A percentile compares a stretch with the other conserved stretches of the same genome.
Evolutionary conservation across 169 alveolate genomes (phyloP).

Genomic region (Plasmodium cynomolgi): DNA sequence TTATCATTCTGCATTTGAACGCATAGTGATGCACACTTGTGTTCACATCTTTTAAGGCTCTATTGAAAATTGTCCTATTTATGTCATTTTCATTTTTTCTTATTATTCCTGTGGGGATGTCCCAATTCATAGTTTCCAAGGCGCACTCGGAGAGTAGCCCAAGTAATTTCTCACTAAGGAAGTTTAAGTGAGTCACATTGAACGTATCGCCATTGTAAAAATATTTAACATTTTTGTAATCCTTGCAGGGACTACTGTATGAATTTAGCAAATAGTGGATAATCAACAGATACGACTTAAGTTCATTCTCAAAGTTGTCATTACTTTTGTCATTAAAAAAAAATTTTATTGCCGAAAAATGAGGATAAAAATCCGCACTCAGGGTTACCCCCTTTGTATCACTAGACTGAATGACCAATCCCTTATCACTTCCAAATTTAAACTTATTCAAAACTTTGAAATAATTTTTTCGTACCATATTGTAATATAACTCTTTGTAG

Average conservation of each 20-base stretch:
- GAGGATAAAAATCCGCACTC: slow-evolving; percentile 42
- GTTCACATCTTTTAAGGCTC: neutral
- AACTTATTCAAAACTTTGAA: slow-evolving; percentile 33
- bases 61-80: slow-evolving; percentile 19
- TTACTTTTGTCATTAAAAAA: slow-evolving; percentile 24
- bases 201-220: slow-evolving; percentile 47
- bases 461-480: slow-evolving; percentile 9
- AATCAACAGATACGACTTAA: slow-evolving; percentile 32
- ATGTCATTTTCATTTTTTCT: slow-evolving; percentile 25
- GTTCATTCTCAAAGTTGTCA: slow-evolving; percentile 27
- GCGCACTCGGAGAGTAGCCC: slow-evolving; percentile 41
- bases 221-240: slow-evolving; percentile 39
- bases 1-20: slow-evolving; percentile 18
- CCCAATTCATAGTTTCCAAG: slow-evolving; percentile 32
- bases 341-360: slow-evolving; percentile 31
- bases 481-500: slow-evolving; percentile 13
- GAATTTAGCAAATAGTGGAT: slow-evolving; percentile 53
- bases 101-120: slow-evolving; percentile 50
- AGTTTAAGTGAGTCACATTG: slow-evolving; percentile 17
- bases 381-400: slow-evolving; percentile 5
- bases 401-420: neutral
- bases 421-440: slow-evolving; percentile 4
- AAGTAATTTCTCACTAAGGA: slow-evolving; percentile 28
- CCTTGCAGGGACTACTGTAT: slow-evolving; percentile 43
- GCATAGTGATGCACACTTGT: slow-evolving; percentile 31